Conservation (phyloP, 176 grass and related monocot species). For the Aegilops bicornis region DNA sequence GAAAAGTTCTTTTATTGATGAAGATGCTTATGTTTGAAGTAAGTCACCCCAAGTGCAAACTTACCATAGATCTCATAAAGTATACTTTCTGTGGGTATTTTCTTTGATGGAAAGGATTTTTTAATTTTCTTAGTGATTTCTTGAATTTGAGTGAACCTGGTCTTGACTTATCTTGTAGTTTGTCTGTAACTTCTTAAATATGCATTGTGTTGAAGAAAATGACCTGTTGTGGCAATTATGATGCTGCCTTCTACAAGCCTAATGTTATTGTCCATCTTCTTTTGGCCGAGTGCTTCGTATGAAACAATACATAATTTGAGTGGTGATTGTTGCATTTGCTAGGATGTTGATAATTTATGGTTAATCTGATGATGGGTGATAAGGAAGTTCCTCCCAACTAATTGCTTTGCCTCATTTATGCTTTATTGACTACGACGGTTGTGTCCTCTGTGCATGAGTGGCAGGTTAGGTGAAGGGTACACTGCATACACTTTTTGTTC, state of each 20-base stretch:
- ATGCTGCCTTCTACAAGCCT: not conserved
- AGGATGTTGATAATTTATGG: slow-evolving; percentile 15
- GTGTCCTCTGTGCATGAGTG: slow-evolving; percentile 26
- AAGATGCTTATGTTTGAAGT: not conserved
- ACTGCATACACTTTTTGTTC: not conserved
- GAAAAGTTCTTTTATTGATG: not conserved
- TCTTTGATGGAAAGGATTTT: not conserved
- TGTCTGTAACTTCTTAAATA: not conserved
- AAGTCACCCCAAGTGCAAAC: not conserved
- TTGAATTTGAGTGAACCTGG: not conserved
- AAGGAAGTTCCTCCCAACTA: slow-evolving; percentile 20
- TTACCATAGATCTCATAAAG: not conserved
- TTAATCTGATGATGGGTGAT: slow-evolving; percentile 20
- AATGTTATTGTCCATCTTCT: not conserved
- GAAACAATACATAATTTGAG: not conserved
- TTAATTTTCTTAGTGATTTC: not conserved
- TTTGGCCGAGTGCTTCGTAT: slow-evolving; percentile 7
- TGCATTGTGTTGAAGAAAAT: not conserved
- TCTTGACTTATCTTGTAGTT: not conserved
- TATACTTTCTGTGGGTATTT: not conserved
- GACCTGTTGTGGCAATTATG: not conserved
- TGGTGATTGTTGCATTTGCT: slow-evolving; percentile 13
- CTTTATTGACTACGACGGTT: slow-evolving; percentile 19
- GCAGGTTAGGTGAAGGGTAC: slow-evolving; percentile 43
- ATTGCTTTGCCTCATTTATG: slow-evolving; percentile 34